Evolutionary conservation across 2,329 filamentous ascomycete genomes (phyloP).

Genomic region (Madurella mycetomatis): DNA sequence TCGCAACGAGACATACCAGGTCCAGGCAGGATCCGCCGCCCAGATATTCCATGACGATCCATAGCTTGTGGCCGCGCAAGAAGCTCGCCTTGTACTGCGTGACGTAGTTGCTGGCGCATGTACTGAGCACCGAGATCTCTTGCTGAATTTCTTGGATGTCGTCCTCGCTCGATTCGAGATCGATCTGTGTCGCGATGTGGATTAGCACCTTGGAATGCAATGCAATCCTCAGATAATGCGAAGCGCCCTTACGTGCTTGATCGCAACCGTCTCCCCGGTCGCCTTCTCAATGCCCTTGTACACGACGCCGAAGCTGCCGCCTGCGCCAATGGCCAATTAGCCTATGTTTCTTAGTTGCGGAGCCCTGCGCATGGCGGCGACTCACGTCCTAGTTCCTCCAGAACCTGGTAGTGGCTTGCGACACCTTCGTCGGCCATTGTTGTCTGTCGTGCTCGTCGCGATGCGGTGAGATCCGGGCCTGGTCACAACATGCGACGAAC

Average conservation of each 20-base stretch:
- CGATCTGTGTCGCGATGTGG: constrained; percentile 61
- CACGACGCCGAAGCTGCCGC: constrained; percentile 92
- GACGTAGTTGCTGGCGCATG: constrained; percentile 88
- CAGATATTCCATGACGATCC: constrained; percentile 99
- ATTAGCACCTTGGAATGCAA: background rate
- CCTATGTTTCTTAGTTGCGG: constrained; percentile 2
- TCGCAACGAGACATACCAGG: constrained; percentile 54
- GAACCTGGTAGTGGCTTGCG: constrained; percentile 84
- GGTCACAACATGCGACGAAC: constrained; percentile 1
- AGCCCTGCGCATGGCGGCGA: constrained; percentile 26
- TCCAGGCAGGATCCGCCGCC: constrained; percentile 94
- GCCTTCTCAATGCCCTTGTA: constrained; percentile 92
- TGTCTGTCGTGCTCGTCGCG: constrained; percentile 2
- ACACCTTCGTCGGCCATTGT: constrained; percentile 60
- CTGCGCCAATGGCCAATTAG: constrained; percentile 40
- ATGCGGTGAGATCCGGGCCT: background rate
- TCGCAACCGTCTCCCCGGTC: constrained; percentile 89
- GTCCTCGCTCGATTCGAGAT: constrained; percentile 97
- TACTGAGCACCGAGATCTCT: constrained; percentile 91
- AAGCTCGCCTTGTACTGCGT: constrained; percentile 97
- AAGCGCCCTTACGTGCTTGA: constrained; percentile 75
- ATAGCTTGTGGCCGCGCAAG: constrained; percentile 91
- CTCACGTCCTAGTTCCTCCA: constrained; percentile 94
- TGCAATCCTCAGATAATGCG: background rate
- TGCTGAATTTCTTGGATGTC: constrained; percentile 98